Evolutionary conservation across 2,329 filamentous ascomycete genomes (phyloP).

Genomic region (Immersiporthe knoxdaviesiana): DNA sequence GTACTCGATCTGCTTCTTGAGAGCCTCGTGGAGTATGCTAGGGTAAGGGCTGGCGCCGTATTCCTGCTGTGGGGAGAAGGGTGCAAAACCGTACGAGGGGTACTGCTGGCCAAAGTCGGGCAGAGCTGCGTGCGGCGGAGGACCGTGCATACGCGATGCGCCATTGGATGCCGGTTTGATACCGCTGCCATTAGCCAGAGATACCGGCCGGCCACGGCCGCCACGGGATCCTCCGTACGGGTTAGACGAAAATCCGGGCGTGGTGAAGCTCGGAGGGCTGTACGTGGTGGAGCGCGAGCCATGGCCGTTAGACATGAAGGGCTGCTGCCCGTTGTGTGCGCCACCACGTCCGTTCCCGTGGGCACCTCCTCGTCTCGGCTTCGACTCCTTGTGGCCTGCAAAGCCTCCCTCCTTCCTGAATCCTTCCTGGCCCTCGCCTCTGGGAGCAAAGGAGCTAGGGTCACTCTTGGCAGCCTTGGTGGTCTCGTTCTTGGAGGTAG

Average conservation of each 20-base stretch:
- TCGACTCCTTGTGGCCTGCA: conserved; percentile 22
- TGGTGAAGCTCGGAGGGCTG: conserved; percentile 13
- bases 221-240: conserved; percentile 38
- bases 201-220: conserved; percentile 40
- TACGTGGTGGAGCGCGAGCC: conserved; percentile 23
- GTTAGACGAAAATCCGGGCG: conserved; percentile 10
- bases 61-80: conserved; percentile 59
- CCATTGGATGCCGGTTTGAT: conserved; percentile 30
- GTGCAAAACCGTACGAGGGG: conserved; percentile 46
- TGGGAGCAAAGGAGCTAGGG: conserved; percentile 1
- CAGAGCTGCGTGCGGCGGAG: conserved; percentile 36
- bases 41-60: conserved; percentile 31
- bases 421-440: conserved; percentile 21
- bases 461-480: conserved; percentile 26
- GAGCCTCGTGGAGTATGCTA: conserved; percentile 40
- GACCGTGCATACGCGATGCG: conserved; percentile 33
- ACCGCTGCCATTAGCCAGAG: conserved; percentile 21
- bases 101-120: conserved; percentile 41
- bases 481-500: conserved; percentile 23
- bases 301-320: conserved; percentile 27
- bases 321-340: conserved; percentile 24
- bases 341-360: conserved; percentile 27
- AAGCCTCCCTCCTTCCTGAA: conserved; percentile 27
- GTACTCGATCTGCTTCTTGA: conserved; percentile 72
- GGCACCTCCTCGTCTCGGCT: conserved; percentile 24